Evolutionary conservation across 176 grass and related monocot species (phyloP).

Genomic region (Ensete ventricosum): DNA sequence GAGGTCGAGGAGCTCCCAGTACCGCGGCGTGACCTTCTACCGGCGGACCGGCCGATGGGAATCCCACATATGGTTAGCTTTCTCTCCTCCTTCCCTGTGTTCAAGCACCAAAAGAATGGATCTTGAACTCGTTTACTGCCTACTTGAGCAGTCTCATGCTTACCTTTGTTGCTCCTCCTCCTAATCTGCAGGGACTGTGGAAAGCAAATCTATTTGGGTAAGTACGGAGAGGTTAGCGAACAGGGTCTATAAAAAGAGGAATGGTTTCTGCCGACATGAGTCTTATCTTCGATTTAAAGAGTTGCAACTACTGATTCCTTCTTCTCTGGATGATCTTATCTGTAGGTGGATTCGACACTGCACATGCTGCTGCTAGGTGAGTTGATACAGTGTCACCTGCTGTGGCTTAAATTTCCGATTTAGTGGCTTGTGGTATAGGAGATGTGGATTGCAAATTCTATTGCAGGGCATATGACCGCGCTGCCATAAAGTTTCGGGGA

Average conservation of each 20-base stretch:
- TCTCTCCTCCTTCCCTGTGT: background rate
- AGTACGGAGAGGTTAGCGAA: constrained; percentile 1
- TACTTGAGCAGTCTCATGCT: background rate
- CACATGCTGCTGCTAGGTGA: constrained; percentile 21
- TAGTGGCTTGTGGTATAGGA: background rate
- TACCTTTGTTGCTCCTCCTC: background rate
- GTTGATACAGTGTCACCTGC: background rate
- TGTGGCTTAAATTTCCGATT: background rate
- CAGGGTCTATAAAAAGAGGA: background rate
- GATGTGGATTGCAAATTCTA: background rate
- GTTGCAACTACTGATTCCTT: background rate
- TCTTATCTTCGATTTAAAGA: background rate
- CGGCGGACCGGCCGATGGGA: constrained; percentile 65
- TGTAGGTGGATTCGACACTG: constrained; percentile 20
- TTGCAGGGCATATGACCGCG: constrained; percentile 11
- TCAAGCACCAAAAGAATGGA: background rate
- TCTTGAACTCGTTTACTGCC: background rate
- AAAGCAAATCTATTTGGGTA: constrained; percentile 77
- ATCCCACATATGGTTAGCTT: constrained; percentile 60
- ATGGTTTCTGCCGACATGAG: no score
- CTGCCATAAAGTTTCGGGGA: constrained; percentile 20
- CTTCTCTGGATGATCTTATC: background rate
- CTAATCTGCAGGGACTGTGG: constrained; percentile 51
- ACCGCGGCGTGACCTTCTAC: constrained; percentile 83
- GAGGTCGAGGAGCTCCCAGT: constrained; percentile 64